These are phyloP conservation scores for Rhododendron vialii DNA, from an alignment of 148 eudicot genomes.

Conservation along the genomic window DNA sequence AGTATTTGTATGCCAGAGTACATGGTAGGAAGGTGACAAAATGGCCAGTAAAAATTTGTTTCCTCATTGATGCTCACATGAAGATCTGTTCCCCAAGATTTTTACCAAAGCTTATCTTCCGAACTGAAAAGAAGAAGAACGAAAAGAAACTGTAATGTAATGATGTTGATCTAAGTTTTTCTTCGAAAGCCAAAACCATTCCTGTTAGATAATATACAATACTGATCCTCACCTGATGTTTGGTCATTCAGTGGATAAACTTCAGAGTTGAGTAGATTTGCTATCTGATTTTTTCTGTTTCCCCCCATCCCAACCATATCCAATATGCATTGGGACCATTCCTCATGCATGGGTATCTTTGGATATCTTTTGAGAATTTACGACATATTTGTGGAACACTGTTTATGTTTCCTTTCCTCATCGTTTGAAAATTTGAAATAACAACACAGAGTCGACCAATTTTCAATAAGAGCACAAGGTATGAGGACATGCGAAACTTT, in stretches of 20 bases:
- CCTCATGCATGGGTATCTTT: background rate
- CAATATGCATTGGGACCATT: background rate
- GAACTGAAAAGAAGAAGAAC: background rate
- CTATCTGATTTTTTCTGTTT: background rate
- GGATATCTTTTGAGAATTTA: background rate
- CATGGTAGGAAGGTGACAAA: background rate
- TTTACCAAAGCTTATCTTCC: background rate
- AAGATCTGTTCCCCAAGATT: background rate
- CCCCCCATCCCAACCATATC: background rate
- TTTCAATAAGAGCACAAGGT: slow-evolving; percentile 94
- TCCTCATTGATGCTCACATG: background rate
- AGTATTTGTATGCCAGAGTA: background rate
- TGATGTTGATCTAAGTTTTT: background rate
- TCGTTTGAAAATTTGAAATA: background rate
- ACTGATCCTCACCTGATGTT: background rate
- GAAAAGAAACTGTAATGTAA: background rate
- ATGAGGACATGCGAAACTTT: slow-evolving; percentile 85
- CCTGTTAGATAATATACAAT: background rate
- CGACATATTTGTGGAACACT: background rate
- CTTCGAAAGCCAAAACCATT: background rate
- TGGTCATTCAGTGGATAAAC: background rate
- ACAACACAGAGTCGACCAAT: slow-evolving; percentile 88
- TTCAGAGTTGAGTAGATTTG: background rate
- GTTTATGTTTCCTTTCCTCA: background rate
- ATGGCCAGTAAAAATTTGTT: background rate